phyloP scores from a whole-genome alignment of 2,329 filamentous ascomycete species.

The Fusarium subglutinans region DNA sequence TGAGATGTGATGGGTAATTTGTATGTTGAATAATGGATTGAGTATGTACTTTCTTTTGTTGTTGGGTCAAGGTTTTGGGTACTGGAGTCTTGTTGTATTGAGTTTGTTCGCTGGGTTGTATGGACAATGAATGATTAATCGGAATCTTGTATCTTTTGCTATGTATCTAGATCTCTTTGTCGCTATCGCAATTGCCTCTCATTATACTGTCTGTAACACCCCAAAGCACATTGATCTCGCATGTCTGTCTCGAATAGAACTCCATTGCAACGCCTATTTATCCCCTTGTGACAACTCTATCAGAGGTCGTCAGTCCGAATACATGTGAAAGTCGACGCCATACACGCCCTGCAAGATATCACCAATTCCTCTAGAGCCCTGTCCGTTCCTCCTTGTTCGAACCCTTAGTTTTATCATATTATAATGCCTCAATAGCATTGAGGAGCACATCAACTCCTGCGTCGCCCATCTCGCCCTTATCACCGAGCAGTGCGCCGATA shows the following conservation, averaged over 20 bases:
- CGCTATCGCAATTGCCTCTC: not conserved
- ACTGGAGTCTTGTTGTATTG: not conserved
- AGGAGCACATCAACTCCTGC: conserved; percentile 68
- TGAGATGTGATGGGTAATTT: not conserved
- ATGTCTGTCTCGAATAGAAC: not conserved
- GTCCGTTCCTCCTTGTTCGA: not conserved
- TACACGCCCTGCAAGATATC: conserved; percentile 23
- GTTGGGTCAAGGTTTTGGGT: not conserved
- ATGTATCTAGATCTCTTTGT: not conserved
- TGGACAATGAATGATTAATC: not conserved
- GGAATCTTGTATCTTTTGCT: not conserved
- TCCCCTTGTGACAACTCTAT: conserved; percentile 23
- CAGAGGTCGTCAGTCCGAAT: conserved; percentile 11
- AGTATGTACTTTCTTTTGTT: not conserved
- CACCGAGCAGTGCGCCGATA: conserved; percentile 78
- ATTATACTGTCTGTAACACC: not conserved
- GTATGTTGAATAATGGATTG: not conserved
- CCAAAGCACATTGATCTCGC: not conserved
- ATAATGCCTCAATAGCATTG: conserved; percentile 68
- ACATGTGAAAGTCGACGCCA: conserved; percentile 20
- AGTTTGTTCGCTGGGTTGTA: not conserved
- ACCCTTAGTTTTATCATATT: not conserved
- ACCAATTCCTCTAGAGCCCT: not conserved
- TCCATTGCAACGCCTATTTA: conserved; percentile 31
- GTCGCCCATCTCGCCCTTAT: conserved; percentile 59